Percentiles rank a stretch among this genome's conserved stretches.
These are phyloP conservation scores for Fusarium albidum DNA, from an alignment of 2,329 filamentous ascomycete genomes.

Conservation along the genomic window DNA sequence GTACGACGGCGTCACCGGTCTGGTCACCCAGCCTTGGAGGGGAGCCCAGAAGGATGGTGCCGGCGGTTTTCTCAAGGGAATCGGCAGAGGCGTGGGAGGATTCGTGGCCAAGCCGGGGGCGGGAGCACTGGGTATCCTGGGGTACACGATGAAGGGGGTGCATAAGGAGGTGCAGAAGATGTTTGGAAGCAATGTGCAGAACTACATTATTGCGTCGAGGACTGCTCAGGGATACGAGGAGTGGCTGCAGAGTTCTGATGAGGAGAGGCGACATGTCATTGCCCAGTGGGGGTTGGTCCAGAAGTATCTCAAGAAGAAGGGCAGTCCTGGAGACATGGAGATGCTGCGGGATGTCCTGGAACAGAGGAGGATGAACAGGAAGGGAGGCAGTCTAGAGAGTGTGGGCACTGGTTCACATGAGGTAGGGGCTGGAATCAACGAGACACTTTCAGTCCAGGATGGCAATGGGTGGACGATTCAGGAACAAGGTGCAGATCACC, in stretches of 20 bases:
- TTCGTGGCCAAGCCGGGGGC: conserved; percentile 82
- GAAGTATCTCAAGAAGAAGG: conserved; percentile 29
- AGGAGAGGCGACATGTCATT: conserved; percentile 68
- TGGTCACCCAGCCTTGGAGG: conserved; percentile 79
- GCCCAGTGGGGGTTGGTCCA: conserved; percentile 58
- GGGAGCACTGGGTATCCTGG: conserved; percentile 74
- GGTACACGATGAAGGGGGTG: conserved; percentile 83
- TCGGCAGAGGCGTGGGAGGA: conserved; percentile 80
- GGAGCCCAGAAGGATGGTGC: conserved; percentile 63
- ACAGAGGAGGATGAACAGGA: conserved; percentile 15
- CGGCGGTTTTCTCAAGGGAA: conserved; percentile 83
- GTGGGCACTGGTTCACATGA: no score
- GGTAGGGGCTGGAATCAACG: conserved; percentile 29
- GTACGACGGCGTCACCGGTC: conserved; percentile 81
- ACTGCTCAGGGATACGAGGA: conserved; percentile 78
- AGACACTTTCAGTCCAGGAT: conserved; percentile 1
- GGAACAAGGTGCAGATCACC: conserved; percentile 1
- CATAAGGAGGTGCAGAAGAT: conserved; percentile 78
- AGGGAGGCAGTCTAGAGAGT: no score
- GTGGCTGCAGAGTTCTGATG: conserved; percentile 56
- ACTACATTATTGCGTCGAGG: conserved; percentile 81
- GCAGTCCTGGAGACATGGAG: conserved; percentile 26
- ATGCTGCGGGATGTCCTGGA: conserved; percentile 34
- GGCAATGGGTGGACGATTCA: conserved; percentile 8
- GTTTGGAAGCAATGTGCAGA: conserved; percentile 75